A percentile compares a stretch with the other conserved stretches of the same genome.
phyloP scores from a whole-genome alignment of 2,329 filamentous ascomycete genomes.

The Peltaster fructicola region DNA sequence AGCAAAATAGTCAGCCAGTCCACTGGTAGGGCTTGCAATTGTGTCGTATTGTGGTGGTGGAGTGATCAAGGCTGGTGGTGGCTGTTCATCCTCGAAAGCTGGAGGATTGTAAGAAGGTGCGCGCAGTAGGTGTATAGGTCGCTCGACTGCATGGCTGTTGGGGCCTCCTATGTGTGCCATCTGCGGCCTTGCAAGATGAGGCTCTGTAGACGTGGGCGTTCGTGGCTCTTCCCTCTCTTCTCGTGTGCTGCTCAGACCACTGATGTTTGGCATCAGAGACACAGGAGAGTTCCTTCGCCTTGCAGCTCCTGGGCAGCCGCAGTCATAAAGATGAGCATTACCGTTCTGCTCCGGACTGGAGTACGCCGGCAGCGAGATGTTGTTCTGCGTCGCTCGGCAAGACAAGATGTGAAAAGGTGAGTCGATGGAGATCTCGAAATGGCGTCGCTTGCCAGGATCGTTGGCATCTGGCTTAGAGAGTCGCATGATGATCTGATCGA shows the following conservation, averaged over 20 bases:
- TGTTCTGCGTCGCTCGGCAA: conserved; percentile 81
- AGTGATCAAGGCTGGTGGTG: conserved; percentile 56
- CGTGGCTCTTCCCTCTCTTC: conserved; percentile 5
- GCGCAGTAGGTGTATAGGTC: conserved; percentile 72
- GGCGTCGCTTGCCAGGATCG: conserved; percentile 61
- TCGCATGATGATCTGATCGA: conserved; percentile 64
- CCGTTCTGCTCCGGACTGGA: conserved; percentile 32
- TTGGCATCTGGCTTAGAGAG: conserved; percentile 68
- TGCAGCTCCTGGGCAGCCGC: conserved; percentile 51
- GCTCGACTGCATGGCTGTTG: conserved; percentile 21
- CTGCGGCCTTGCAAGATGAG: conserved; percentile 34
- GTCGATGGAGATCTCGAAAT: conserved; percentile 93
- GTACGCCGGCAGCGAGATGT: conserved; percentile 73
- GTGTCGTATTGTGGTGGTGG: conserved; percentile 73
- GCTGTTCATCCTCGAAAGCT: conserved; percentile 64
- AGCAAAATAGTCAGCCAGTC: conserved; percentile 72
- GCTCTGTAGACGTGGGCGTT: conserved; percentile 18
- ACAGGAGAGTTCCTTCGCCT: conserved; percentile 30
- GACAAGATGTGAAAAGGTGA: conserved; percentile 87
- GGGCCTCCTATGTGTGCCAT: conserved; percentile 21
- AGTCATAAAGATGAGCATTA: conserved; percentile 29
- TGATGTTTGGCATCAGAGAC: conserved; percentile 37
- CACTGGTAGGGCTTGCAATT: conserved; percentile 54
- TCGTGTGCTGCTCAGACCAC: conserved; percentile 30
- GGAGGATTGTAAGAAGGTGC: conserved; percentile 78